These are phyloP conservation scores for Aspergillus asperescens DNA, from an alignment of 495 filamentous ascomycete species.

Conservation along the genomic window DNA sequence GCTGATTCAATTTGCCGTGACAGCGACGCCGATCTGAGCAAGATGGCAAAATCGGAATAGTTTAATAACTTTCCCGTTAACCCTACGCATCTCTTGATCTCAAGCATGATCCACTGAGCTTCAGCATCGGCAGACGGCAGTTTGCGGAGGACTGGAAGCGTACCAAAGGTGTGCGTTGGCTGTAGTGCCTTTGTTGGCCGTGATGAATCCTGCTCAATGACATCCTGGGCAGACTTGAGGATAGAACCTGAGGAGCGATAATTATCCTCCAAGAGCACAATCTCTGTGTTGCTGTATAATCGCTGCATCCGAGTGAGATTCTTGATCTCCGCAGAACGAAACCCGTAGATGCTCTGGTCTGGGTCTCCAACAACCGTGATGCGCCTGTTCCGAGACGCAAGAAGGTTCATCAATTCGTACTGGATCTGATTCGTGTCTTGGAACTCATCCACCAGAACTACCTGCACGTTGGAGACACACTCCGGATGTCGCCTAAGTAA, in stretches of 20 bases:
- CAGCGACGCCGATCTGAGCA: conserved; percentile 77
- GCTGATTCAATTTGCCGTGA: conserved; percentile 81
- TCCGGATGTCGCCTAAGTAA: conserved; percentile 69
- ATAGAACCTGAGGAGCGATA: conserved; percentile 94
- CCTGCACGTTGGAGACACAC: conserved; percentile 88
- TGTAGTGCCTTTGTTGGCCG: conserved; percentile 73
- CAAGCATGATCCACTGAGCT: conserved; percentile 82
- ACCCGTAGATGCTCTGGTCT: conserved; percentile 98
- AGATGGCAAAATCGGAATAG: conserved; percentile 75
- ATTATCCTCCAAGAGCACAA: conserved; percentile 89
- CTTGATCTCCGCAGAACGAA: conserved; percentile 91
- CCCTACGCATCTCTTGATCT: conserved; percentile 66
- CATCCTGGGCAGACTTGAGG: conserved; percentile 68
- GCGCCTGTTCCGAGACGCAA: conserved; percentile 63
- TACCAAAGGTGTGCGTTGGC: conserved; percentile 75
- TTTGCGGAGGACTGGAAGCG: conserved; percentile 76
- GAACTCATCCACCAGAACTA: conserved; percentile 94
- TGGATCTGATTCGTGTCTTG: conserved; percentile 96
- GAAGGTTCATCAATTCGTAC: conserved; percentile 89
- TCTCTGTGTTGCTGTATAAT: conserved; percentile 69
- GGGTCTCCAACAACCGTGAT: conserved; percentile 97
- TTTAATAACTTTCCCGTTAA: conserved; percentile 69
- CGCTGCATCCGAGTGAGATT: conserved; percentile 76
- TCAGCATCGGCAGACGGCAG: conserved; percentile 68
- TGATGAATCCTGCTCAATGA: conserved; percentile 87